These are phyloP conservation scores for Cicer judaicum DNA, from an alignment of 306 rosid species.

Conservation along the genomic window DNA sequence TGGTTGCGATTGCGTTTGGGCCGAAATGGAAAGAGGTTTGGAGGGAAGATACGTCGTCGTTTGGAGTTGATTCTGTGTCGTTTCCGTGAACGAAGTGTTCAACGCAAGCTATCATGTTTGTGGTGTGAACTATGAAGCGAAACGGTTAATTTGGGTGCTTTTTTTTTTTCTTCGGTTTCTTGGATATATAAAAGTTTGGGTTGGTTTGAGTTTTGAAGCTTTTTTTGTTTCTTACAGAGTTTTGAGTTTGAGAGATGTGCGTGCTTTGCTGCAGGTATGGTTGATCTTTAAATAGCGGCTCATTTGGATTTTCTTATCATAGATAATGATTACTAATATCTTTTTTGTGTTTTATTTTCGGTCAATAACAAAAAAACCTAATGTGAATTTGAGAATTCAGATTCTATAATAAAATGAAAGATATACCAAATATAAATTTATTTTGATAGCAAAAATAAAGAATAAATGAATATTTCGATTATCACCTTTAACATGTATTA, in stretches of 20 bases:
- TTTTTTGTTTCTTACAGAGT: not conserved
- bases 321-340: not conserved
- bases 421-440: not conserved
- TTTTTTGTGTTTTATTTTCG: constrained; percentile 14
- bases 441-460: no score
- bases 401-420: constrained; percentile 21
- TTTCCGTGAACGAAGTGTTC: constrained; percentile 72
- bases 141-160: not conserved
- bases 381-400: not conserved
- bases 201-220: constrained; percentile 20
- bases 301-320: constrained; percentile 41
- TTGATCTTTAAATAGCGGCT: constrained; percentile 49
- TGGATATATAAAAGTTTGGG: not conserved
- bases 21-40: constrained; percentile 50
- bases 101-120: constrained; percentile 78
- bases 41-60: constrained; percentile 54
- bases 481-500: no score
- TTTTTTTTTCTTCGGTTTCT: not conserved
- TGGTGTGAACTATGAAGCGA: not conserved
- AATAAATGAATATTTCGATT: no score
- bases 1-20: constrained; percentile 51
- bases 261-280: constrained; percentile 33
- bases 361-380: not conserved
- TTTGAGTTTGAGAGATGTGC: constrained; percentile 12
- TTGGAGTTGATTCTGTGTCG: constrained; percentile 64